Percentiles rank a stretch among this genome's conserved stretches.
phyloP scores from a whole-genome alignment of 139 green algal species.

The Chlamydomonas urium region DNA sequence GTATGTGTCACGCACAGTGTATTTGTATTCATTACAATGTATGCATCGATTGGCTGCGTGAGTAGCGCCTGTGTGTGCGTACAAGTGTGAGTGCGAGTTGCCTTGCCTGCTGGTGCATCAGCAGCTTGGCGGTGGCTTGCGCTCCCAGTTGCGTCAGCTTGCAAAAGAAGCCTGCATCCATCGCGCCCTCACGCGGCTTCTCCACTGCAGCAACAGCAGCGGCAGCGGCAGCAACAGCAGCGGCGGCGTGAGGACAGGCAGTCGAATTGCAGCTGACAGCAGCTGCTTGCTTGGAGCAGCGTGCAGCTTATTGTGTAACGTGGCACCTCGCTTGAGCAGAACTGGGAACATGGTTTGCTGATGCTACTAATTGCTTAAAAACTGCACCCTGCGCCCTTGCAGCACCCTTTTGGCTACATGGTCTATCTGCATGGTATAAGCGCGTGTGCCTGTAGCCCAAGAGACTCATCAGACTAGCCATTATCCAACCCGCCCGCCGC shows the following conservation, averaged over 20 bases:
- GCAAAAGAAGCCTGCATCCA: conserved; percentile 55
- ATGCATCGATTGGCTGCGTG: neutral
- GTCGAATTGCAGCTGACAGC: neutral
- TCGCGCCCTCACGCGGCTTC: conserved; percentile 50
- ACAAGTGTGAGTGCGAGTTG: too few relatives aligned
- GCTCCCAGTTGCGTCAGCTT: conserved; percentile 34
- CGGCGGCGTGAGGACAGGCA: neutral
- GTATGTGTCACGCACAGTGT: too few relatives aligned
- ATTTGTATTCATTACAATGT: neutral
- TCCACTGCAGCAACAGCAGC: conserved; percentile 24
- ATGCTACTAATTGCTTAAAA: neutral
- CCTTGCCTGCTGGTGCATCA: conserved; percentile 7
- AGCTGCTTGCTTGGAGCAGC: neutral
- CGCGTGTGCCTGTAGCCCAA: too few relatives aligned
- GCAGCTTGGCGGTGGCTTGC: conserved; percentile 32
- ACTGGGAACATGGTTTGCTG: neutral
- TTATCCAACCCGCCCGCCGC: too few relatives aligned
- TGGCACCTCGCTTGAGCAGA: neutral
- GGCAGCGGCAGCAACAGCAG: neutral
- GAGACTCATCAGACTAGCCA: too few relatives aligned
- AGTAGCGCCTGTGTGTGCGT: neutral
- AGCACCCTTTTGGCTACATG: too few relatives aligned
- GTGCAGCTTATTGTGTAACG: neutral
- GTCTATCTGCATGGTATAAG: too few relatives aligned
- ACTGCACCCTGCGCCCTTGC: too few relatives aligned